Base-by-base conservation (phyloP, 2,329 filamentous ascomycete genomes). In the Paraconiothyrium sp. region DNA sequence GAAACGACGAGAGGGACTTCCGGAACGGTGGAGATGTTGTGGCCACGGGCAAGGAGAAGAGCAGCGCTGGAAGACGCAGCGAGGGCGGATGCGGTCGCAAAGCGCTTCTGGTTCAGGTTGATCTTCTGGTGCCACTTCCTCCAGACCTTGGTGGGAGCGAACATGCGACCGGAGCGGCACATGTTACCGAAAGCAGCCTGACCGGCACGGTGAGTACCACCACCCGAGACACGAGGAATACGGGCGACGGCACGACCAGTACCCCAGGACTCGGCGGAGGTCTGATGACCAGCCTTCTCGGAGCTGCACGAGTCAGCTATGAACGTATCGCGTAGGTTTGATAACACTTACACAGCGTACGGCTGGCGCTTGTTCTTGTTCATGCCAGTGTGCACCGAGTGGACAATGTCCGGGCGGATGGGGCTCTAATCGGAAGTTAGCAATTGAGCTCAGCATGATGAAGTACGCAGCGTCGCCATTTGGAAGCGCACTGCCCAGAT, bases 221-320 rank as follows among this genome's bases (percentile, higher is more conserved):
- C 94, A 90, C 95, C 95, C 82, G 95, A 98, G 84, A 99, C 95
- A 97, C 95, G 95, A 80, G 96, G 95, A 80, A 99, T 99, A 98
- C 95, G 95, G 84, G 95, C 96, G 81, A 99, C 95, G 84, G 95
- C 95, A 86, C 95, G 95, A 68, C 72, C 94, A 87, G 94, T 98
- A 90, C 94, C 94, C 95, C 95, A 99, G 75, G 96, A 99, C 89
- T 99, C 95, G 82, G 95, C 95, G 85, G 93, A 97, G 82, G 95
- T 99, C 88, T 99, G 95, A 88, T 99, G 95, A 88, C 95, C 95
- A 82, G 95, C 95, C 92, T 99, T 99, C 92, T 98, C 94, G 91
- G 75, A 77, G 67, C 74, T 76, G 56, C 16, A 56, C 24, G 46
- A 14, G 61, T 73, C 69, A 74, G 72, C 69, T 30, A 10, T 35